Percentiles rank a stretch among this genome's conserved stretches.
phyloP scores from a whole-genome alignment of 805 yeast species.

The Ogataea haglerorum region DNA sequence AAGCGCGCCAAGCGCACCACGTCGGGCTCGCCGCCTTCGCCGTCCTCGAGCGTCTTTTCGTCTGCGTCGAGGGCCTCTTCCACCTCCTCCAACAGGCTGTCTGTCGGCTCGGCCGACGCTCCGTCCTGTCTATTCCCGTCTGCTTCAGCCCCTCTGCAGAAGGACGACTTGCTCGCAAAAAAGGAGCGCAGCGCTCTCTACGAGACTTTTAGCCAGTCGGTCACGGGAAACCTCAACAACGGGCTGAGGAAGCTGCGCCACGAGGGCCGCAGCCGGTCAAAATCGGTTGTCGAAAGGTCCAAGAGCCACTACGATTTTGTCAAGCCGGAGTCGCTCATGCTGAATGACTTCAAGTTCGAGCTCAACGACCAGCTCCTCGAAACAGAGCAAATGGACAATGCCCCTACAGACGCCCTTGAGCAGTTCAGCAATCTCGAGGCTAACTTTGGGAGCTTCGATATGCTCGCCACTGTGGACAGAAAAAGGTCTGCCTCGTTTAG shows the following conservation, averaged over 20 bases:
- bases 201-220: conserved; percentile 27
- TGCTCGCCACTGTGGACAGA: conserved; percentile 6
- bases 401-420: background rate
- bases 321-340: conserved; percentile 17
- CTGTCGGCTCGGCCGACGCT: conserved; percentile 23
- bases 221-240: conserved; percentile 25
- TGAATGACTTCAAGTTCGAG: conserved; percentile 20
- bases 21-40: conserved; percentile 28
- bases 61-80: conserved; percentile 29
- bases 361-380: conserved; percentile 16
- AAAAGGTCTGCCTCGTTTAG: conserved; percentile 22
- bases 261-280: conserved; percentile 18
- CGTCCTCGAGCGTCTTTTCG: conserved; percentile 28
- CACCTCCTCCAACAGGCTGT: conserved; percentile 27
- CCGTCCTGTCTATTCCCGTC: conserved; percentile 29
- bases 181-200: conserved; percentile 23
- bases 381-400: background rate
- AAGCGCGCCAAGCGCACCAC: conserved; percentile 21
- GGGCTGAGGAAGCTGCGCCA: conserved; percentile 25
- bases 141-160: conserved; percentile 23
- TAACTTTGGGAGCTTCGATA: conserved; percentile 8
- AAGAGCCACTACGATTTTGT: conserved; percentile 13
- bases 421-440: background rate
- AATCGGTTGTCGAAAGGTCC: conserved; percentile 14
- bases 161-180: conserved; percentile 11